Evolutionary conservation across 495 filamentous ascomycete species (phyloP).

Genomic region (Penicillium desertorum): DNA sequence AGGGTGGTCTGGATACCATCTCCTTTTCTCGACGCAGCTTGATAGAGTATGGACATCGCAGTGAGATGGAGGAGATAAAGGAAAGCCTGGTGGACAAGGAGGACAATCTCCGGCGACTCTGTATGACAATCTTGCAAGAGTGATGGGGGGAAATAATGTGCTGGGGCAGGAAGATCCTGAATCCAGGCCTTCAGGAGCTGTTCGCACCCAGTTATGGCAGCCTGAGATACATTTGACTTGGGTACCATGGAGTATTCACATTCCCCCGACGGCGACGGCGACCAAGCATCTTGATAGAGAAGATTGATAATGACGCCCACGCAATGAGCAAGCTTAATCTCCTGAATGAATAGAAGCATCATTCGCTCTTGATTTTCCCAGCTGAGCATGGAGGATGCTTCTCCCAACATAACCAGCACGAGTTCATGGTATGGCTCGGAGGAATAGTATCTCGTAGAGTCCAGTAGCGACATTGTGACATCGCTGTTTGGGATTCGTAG

Average conservation of each 20-base stretch:
- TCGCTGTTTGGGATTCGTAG: slow-evolving; percentile 10
- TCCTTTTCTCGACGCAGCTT: slow-evolving; percentile 1
- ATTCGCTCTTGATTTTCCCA: slow-evolving; percentile 14
- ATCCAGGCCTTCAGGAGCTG: slow-evolving; percentile 14
- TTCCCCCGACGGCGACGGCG: slow-evolving; percentile 3
- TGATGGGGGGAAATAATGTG: slow-evolving; percentile 11
- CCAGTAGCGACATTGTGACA: slow-evolving; percentile 8
- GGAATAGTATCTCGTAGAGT: slow-evolving; percentile 13
- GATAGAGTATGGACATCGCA: slow-evolving; percentile 7
- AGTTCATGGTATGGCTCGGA: slow-evolving; percentile 9
- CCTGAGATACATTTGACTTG: slow-evolving; percentile 3
- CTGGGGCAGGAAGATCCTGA: slow-evolving; percentile 7
- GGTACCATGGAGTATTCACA: slow-evolving; percentile 2
- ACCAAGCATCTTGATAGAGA: slow-evolving; percentile 7
- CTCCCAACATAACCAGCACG: slow-evolving; percentile 5
- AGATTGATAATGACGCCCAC: slow-evolving; percentile 5
- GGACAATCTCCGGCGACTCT: slow-evolving; percentile 5
- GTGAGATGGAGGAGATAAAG: slow-evolving; percentile 12
- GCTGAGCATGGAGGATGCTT: slow-evolving; percentile 9
- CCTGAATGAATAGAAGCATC: slow-evolving; percentile 13
- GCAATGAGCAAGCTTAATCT: slow-evolving; percentile 9
- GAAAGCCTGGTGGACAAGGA: slow-evolving; percentile 9
- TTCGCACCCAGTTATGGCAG: neutral
- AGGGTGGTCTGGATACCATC: neutral
- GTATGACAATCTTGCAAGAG: neutral